Base-by-base conservation (phyloP, 495 filamentous ascomycete species). In the Hypoxylon lienhwacheense region DNA sequence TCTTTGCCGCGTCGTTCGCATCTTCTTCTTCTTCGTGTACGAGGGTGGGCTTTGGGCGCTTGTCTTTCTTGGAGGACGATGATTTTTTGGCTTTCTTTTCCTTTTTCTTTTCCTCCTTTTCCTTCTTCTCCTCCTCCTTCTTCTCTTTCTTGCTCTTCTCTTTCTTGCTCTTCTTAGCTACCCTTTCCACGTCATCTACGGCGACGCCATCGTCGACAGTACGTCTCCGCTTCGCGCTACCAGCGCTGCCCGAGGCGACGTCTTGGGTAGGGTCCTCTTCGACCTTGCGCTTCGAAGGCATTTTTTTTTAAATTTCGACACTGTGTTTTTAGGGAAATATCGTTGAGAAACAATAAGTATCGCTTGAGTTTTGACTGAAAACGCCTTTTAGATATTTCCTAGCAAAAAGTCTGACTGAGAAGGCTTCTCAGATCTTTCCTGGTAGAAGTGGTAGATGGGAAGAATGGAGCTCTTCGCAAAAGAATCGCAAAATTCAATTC, bases 91-190 rank as follows among this genome's bases (percentile, higher is more conserved):
- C 24, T 41, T 63, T 58, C 17, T 60, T 45, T 3, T 47, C 41
- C 73, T 78, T 45, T 70, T 57, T 56, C 0, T 44, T n/a, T n/a
- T n/a, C n/a, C n/a, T n/a, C n/a, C n/a, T n/a, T n/a, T n/a, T n/a
- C n/a, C n/a, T n/a, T n/a, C n/a, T n/a, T n/a, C n/a, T n/a, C n/a
- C n/a, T n/a, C n/a, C n/a, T n/a, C 34, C 17, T 77, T 25, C 24
- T 28, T 49, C 39, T 72, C 64, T 8, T 74, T 68, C 14, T 69
- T 73, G 4, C 52, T 45, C 31, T 66, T 53, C 32, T 59, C 45
- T 73, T 78, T 44, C 73, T 80, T 53, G 70, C 75, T 36, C 66
- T 81, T 47, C 76, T 83, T 58, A 49, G 68, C 69, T 14, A 47
- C 50, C 52, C 65, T 70, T 70, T 32, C 4, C 1, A 33, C 17